These are phyloP conservation scores for Gossypioides kirkii DNA, from an alignment of 345 rosid species.

Conservation along the genomic window DNA sequence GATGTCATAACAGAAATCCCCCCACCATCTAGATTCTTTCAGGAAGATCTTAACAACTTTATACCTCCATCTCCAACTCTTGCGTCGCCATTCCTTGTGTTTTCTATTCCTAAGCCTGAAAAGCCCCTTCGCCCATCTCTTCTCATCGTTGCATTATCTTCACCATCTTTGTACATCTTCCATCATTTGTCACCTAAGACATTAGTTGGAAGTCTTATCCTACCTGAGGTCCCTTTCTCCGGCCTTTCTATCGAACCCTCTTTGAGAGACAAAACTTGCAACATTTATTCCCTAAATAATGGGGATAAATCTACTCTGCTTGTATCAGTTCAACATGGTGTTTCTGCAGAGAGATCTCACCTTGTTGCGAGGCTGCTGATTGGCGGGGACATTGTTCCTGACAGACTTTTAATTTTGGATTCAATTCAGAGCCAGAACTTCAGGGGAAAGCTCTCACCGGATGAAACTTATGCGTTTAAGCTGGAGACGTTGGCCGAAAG, in stretches of 20 bases:
- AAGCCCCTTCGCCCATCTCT: constrained; percentile 62
- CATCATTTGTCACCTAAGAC: constrained; percentile 53
- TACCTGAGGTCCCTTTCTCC: constrained; percentile 72
- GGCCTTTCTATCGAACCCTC: constrained; percentile 63
- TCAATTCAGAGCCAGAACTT: constrained; percentile 78
- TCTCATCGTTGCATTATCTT: constrained; percentile 64
- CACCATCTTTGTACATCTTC: constrained; percentile 55
- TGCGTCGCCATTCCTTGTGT: constrained; percentile 66
- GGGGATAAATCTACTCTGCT: constrained; percentile 38
- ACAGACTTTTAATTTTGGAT: constrained; percentile 60
- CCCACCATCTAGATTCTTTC: constrained; percentile 89
- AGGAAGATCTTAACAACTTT: constrained; percentile 93
- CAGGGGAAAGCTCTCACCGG: constrained; percentile 71
- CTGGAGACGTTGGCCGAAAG: constrained; percentile 72
- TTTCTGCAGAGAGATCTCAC: constrained; percentile 65
- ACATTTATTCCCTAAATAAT: constrained; percentile 50
- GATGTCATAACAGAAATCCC: constrained; percentile 86
- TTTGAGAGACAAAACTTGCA: constrained; percentile 71
- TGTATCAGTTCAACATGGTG: constrained; percentile 57
- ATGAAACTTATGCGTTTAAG: constrained; percentile 66
- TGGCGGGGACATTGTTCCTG: constrained; percentile 60
- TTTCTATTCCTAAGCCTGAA: constrained; percentile 50
- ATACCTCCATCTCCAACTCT: constrained; percentile 39
- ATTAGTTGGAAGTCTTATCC: constrained; percentile 62
- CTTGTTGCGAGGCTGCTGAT: constrained; percentile 63